Evolutionary conservation across 2,329 filamentous ascomycete species (phyloP).

Genomic region (Penicillium griseofulvum): DNA sequence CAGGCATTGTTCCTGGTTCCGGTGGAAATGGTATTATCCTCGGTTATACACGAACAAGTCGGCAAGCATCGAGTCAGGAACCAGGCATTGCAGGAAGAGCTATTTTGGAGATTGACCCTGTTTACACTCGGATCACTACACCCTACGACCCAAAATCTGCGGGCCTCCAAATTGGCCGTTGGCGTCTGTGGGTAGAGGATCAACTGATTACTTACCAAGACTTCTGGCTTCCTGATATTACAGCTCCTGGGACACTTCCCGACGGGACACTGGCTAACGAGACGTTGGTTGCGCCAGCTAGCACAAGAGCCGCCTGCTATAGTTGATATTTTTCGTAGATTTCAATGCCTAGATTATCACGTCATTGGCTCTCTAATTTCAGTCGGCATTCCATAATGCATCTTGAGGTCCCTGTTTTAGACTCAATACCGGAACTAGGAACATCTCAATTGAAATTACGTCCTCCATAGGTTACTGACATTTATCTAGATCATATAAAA

Average conservation of each 20-base stretch:
- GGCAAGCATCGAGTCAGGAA: not conserved
- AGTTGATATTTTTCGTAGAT: not conserved
- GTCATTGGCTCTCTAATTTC: not conserved
- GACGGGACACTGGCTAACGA: not conserved
- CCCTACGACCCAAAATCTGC: not conserved
- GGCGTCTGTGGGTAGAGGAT: constrained; percentile 1
- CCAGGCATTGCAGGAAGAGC: constrained; percentile 2
- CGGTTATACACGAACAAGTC: constrained; percentile 1
- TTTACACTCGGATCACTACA: not conserved
- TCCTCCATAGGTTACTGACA: not conserved
- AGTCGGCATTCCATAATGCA: not conserved
- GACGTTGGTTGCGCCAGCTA: not conserved
- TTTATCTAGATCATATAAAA: not conserved
- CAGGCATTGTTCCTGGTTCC: not conserved
- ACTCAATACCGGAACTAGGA: not conserved
- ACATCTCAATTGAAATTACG: not conserved
- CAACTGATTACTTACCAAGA: constrained; percentile 2
- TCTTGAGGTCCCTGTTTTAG: not conserved
- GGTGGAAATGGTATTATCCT: not conserved
- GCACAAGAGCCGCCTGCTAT: not conserved
- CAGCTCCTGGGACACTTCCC: not conserved
- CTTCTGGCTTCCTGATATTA: constrained; percentile 1
- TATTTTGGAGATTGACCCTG: not conserved
- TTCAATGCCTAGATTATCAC: not conserved
- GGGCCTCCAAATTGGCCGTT: not conserved